Percentiles rank a stretch among this genome's conserved stretches.
Conservation (phyloP, 495 filamentous ascomycete species). For the Lasiosphaeris hirsuta region DNA sequence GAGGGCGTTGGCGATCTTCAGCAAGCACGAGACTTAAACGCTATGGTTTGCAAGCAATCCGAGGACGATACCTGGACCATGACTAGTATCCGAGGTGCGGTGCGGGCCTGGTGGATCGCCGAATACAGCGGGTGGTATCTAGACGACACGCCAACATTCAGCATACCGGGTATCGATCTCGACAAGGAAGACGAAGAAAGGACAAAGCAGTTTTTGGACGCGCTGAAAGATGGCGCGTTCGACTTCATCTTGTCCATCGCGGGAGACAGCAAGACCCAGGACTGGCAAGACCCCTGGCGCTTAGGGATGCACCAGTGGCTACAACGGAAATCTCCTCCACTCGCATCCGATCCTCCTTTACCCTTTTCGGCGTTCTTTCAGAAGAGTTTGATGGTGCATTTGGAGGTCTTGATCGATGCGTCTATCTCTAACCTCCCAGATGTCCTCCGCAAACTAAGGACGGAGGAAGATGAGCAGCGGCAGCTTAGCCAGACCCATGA, state of each 20-base stretch:
- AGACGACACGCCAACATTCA: constrained; percentile 59
- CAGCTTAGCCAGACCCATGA: constrained; percentile 66
- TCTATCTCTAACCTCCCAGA: constrained; percentile 95
- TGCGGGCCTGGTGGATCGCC: constrained; percentile 77
- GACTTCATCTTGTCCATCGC: constrained; percentile 85
- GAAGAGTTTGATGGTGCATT: constrained; percentile 65
- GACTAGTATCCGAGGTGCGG: constrained; percentile 69
- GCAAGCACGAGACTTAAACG: constrained; percentile 66
- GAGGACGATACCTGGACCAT: constrained; percentile 67
- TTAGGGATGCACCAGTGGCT: constrained; percentile 71
- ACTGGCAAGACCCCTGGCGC: constrained; percentile 80
- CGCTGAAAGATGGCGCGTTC: constrained; percentile 86
- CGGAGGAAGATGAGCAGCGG: constrained; percentile 85
- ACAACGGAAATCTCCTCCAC: constrained; percentile 67
- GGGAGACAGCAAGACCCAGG: constrained; percentile 63
- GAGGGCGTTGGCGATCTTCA: constrained; percentile 56
- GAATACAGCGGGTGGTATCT: constrained; percentile 89
- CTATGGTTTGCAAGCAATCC: constrained; percentile 57
- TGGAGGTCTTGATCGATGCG: constrained; percentile 83
- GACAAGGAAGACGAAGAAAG: constrained; percentile 64
- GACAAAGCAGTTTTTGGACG: constrained; percentile 65
- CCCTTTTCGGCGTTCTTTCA: constrained; percentile 64
- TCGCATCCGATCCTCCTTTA: constrained; percentile 55
- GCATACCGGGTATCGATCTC: constrained; percentile 52
- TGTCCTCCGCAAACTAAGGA: constrained; percentile 77